phyloP scores from a whole-genome alignment of 2,329 filamentous ascomycete species.

The Didymella segeticola region DNA sequence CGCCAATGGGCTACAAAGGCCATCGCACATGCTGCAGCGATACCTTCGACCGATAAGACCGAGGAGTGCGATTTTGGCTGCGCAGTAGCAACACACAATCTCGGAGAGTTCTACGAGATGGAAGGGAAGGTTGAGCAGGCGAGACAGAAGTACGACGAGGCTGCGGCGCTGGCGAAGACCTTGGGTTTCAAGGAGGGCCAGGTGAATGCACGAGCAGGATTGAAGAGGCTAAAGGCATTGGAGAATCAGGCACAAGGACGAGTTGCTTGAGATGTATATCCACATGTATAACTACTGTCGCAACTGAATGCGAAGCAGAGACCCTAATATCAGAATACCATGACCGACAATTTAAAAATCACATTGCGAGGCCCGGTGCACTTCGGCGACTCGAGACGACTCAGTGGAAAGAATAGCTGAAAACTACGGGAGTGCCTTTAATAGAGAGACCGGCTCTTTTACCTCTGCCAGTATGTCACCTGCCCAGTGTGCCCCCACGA shows the following conservation, averaged over 20 bases:
- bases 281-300: background rate
- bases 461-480: too few relatives aligned
- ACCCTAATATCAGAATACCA: too few relatives aligned
- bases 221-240: constrained; percentile 45
- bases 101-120: constrained; percentile 84
- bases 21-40: constrained; percentile 68
- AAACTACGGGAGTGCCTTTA: too few relatives aligned
- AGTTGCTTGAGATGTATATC: background rate
- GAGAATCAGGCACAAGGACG: constrained; percentile 21
- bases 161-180: constrained; percentile 63
- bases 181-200: constrained; percentile 57
- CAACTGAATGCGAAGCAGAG: too few relatives aligned
- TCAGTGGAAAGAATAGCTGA: too few relatives aligned
- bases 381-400: too few relatives aligned
- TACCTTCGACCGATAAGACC: constrained; percentile 70
- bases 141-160: constrained; percentile 71
- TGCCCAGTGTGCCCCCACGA: too few relatives aligned
- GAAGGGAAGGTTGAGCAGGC: constrained; percentile 71
- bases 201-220: constrained; percentile 49
- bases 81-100: constrained; percentile 82
- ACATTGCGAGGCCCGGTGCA: too few relatives aligned
- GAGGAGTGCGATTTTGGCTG: constrained; percentile 86
- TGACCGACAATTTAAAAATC: too few relatives aligned
- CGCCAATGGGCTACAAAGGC: constrained; percentile 82
- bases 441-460: too few relatives aligned